Evolutionary conservation across 2,329 filamentous ascomycete species (phyloP), one percentile per base, ranked within the genome.

Genomic region (Aureobasidium sp.): DNA sequence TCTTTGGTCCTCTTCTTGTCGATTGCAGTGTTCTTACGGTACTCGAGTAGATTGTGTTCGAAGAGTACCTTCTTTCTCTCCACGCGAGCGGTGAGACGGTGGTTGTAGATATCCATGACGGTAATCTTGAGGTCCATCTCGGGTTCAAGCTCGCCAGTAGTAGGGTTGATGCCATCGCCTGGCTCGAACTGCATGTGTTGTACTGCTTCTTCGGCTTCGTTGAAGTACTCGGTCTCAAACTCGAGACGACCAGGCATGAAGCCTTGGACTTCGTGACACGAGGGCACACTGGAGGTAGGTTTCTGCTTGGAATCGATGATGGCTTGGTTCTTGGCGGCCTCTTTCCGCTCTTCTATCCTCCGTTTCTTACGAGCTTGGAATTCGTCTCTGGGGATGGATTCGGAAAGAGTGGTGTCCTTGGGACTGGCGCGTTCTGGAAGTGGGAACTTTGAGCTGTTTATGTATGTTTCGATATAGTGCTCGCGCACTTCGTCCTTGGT

Each of bases 101-200:
- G 87, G 70, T 99, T 99, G 79, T 99, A 99, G 54, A 99, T 95
- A 65, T 96, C 91, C 85, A 99, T 96, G 21, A 99, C 91, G 0
- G 91, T 96, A 76, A 97, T 85, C 79, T 99, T 99, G 47, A 99
- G 82, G 65, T 96, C 92, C 81, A 96, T 95, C 73, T 99, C 94
- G 0, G 94, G 91, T 68, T 99, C 94, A 61, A 95, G 79, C 69
- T 95, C 87, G 63, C 89, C 88, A 0, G 91, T 96, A 2, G 81
- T 78, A 0, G 88, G 86, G 69, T 96, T 95, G 66, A 95, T 80
- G 61, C 94, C 94, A 74, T 96, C 93, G 27, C 94, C 94, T 0
- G 94, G 93, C 61, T 97, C 93, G 69, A 99, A 99, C 65, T 95
- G 89, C 92, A 99, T 97, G 64, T 95, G 86, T 72, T 99, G 94